Conservation (phyloP, 78 protist species). For the Dictyostelium capitatum region DNA sequence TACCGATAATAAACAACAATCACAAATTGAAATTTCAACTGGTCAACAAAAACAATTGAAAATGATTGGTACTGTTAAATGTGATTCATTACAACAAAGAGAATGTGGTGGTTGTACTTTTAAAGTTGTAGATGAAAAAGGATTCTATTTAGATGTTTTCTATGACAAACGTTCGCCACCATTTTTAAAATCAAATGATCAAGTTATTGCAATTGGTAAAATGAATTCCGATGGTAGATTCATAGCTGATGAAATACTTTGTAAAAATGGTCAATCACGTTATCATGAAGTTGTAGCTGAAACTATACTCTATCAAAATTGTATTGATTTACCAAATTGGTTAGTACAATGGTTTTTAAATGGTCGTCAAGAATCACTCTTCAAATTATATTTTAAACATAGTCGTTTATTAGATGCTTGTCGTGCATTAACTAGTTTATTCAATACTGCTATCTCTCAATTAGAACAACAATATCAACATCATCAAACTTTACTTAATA, state of each 20-base stretch:
- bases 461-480: neutral
- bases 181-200: neutral
- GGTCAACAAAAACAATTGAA: neutral
- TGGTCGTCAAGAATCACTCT: conserved; percentile 5
- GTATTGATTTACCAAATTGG: conserved; percentile 28
- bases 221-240: conserved; percentile 13
- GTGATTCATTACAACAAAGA: neutral
- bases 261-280: conserved; percentile 28
- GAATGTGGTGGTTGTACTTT: conserved; percentile 19
- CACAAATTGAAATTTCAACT: neutral
- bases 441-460: neutral
- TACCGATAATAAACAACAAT: neutral
- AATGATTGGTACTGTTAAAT: conserved; percentile 19
- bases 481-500: neutral
- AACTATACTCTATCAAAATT: neutral
- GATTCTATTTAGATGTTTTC: conserved; percentile 12
- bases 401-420: conserved; percentile 21
- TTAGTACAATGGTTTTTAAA: conserved; percentile 40
- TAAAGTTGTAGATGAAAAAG: neutral
- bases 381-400: conserved; percentile 40
- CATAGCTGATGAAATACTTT: conserved; percentile 5
- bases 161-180: conserved; percentile 24
- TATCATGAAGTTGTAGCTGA: conserved; percentile 45
- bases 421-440: neutral
- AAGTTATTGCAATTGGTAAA: conserved; percentile 28